Evolutionary conservation across 352 stramenopile species (phyloP), one percentile per base, ranked within the genome.

Genomic region (Globisporangium cylindrosporum): DNA sequence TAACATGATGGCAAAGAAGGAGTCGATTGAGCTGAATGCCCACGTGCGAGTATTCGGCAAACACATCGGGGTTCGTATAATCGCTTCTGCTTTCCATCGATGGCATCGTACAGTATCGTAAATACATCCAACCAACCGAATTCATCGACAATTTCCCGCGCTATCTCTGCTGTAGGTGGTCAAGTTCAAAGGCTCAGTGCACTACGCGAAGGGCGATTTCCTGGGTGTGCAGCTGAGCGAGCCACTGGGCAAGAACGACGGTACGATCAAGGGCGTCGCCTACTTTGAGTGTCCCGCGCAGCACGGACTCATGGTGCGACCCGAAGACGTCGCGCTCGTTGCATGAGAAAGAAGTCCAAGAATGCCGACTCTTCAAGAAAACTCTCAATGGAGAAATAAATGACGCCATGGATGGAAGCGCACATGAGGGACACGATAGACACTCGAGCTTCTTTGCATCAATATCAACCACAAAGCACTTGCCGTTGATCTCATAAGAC

Each of bases 191-290:
- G 86, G 86, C 0, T 57, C 64, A 0, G 86, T 92, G 12, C 84
- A 93, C 67, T 94, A 94, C 67, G 73, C 78, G 10, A 93, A 90
- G 58, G 86, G 84, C 14, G 69, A 88, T 4, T 91, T 92, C 59
- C 62, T 94, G 20, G 82, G 86, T 7, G 74, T 94, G 25, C 73
- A 78, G 43, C 68, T 94, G 32, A 80, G 73, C 41, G 78, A 86
- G 10, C 72, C 81, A 1, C 67, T 81, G 5, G 86, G 84, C 55
- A 94, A 94, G 73, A 94, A 94, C 70, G 69, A 90, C 63, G 86
- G 84, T 22, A 85, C 74, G 6, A 67, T 93, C 59, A 92, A 92
- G 49, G 84, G 84, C 12, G 74, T 86, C 32, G 29, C 58, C 14
- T 93, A 93, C 74, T 94, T 94, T 57, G 67, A 70, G 43, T 92